Evolutionary conservation across 345 rosid genomes (phyloP).

Genomic region (Theobroma cacao): DNA sequence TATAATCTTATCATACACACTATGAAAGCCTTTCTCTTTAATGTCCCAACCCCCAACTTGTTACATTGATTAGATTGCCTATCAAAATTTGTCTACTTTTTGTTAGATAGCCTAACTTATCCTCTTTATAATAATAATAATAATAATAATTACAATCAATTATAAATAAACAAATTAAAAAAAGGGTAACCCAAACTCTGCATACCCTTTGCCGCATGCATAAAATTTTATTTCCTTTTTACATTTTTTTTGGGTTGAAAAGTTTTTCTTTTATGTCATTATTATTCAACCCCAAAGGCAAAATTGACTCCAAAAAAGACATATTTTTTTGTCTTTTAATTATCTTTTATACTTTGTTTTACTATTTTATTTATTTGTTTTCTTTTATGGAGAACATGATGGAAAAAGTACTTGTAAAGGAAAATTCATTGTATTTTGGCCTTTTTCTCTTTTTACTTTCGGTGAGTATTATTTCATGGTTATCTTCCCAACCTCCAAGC

Average conservation of each 20-base stretch:
- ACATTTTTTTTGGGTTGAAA: no score
- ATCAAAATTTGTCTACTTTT: background rate
- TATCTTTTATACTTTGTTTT: background rate
- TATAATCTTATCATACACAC: background rate
- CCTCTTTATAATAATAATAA: background rate
- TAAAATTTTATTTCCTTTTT: no score
- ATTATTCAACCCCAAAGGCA: background rate
- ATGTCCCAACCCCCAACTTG: background rate
- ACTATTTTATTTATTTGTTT: background rate
- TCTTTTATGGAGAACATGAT: background rate
- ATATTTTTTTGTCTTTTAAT: background rate
- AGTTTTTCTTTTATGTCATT: background rate
- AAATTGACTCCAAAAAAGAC: background rate
- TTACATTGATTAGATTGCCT: background rate
- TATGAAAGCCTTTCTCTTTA: no score
- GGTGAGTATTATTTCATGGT: background rate
- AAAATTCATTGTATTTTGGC: background rate
- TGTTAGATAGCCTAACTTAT: slow-evolving; percentile 3
- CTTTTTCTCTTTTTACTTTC: background rate
- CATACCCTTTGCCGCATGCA: no score
- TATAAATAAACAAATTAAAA: background rate
- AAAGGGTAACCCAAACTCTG: no score
- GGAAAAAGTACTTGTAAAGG: background rate
- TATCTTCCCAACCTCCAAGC: background rate
- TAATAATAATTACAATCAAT: background rate